phyloP scores from a whole-genome alignment of 495 filamentous ascomycete genomes.

The Trichoderma virens region DNA sequence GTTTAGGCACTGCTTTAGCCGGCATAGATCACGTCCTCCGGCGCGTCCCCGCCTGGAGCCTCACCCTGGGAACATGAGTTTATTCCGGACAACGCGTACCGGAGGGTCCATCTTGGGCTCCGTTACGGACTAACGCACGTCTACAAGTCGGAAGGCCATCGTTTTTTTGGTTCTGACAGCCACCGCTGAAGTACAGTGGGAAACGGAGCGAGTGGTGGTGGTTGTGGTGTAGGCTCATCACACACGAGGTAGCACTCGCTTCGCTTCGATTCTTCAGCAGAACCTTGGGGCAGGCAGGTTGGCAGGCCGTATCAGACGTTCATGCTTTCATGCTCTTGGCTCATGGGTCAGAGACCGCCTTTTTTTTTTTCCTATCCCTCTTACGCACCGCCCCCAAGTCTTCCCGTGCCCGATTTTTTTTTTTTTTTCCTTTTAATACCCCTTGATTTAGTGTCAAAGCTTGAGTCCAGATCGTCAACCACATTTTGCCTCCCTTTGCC shows the following conservation, averaged over 20 bases:
- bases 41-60: neutral
- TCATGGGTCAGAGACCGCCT: neutral
- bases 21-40: neutral
- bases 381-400: neutral
- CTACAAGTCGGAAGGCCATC: no score
- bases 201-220: no score
- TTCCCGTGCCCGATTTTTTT: neutral
- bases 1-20: conserved; percentile 4
- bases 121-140: neutral
- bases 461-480: neutral
- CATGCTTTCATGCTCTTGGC: neutral
- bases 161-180: no score
- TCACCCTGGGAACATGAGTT: neutral
- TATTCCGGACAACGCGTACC: neutral
- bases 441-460: neutral
- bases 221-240: no score
- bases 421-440: neutral
- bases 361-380: neutral
- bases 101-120: neutral
- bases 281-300: neutral
- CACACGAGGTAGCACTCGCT: neutral
- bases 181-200: no score
- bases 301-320: neutral
- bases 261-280: neutral
- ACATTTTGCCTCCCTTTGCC: no score